Evolutionary conservation across 140 eudicot species (phyloP).

Genomic region (Stevia rebaudiana): DNA sequence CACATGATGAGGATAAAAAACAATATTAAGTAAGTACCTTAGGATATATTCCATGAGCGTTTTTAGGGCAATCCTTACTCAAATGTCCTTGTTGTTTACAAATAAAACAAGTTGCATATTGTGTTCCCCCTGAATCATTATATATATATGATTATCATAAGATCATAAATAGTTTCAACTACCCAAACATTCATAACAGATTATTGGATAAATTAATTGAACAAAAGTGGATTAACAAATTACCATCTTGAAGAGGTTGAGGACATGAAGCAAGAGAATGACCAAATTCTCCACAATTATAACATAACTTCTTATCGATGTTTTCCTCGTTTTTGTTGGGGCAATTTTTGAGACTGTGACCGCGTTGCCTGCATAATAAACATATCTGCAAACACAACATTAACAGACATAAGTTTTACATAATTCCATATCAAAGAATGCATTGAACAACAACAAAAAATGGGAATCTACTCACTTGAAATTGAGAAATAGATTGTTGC

Average conservation of each 20-base stretch:
- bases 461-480: not conserved
- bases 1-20: not conserved
- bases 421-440: not conserved
- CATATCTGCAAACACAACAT: conserved; percentile 55
- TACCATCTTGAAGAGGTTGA: conserved; percentile 85
- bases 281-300: conserved; percentile 44
- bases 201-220: not conserved
- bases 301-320: conserved; percentile 27
- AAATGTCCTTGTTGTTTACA: conserved; percentile 83
- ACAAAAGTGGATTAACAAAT: not conserved
- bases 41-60: conserved; percentile 78
- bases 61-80: conserved; percentile 86
- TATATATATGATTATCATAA: not conserved
- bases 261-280: conserved; percentile 74
- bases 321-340: conserved; percentile 54
- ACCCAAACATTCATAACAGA: not conserved
- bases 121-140: conserved; percentile 69
- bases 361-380: conserved; percentile 80
- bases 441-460: not conserved
- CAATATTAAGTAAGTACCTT: conserved; percentile 39
- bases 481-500: not conserved
- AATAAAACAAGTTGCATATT: conserved; percentile 70
- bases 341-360: conserved; percentile 92
- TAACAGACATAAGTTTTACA: not conserved
- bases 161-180: not conserved